Evolutionary conservation across 2,329 filamentous ascomycete genomes (phyloP).

Genomic region (Pseudogymnoascus sp.): DNA sequence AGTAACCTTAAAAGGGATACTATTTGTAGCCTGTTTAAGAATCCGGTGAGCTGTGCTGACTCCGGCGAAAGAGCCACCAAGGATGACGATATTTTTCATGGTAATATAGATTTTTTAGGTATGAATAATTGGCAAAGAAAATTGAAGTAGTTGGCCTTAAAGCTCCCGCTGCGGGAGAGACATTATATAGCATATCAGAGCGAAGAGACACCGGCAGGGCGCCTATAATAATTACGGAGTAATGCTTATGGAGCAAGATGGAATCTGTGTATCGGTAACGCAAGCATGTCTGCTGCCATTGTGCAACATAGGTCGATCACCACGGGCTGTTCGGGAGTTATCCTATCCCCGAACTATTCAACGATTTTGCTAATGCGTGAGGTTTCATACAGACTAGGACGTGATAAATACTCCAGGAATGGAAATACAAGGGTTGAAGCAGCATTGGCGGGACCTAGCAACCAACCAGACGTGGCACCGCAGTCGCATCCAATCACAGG

Average conservation of each 20-base stretch:
- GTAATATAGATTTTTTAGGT: constrained; percentile 9
- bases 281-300: not conserved
- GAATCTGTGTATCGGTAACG: not conserved
- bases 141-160: constrained; percentile 4
- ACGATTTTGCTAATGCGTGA: not conserved
- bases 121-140: constrained; percentile 9
- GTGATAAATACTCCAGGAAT: not conserved
- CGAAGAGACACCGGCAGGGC: not conserved
- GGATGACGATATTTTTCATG: constrained; percentile 26
- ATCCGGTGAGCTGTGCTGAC: constrained; percentile 26
- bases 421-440: not conserved
- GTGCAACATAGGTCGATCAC: not conserved
- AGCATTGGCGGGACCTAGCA: not conserved
- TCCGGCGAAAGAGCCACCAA: constrained; percentile 26
- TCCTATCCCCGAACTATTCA: not conserved
- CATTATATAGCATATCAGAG: constrained; percentile 13
- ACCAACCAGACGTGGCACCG: constrained; percentile 5
- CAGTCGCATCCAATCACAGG: constrained; percentile 10
- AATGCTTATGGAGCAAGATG: not conserved
- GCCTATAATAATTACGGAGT: not conserved
- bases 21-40: constrained; percentile 21
- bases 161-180: not conserved
- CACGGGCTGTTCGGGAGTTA: not conserved
- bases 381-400: not conserved
- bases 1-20: constrained; percentile 40